Conservation (phyloP, 768 basidiomycete genomes). For the Suillus subaureus region DNA sequence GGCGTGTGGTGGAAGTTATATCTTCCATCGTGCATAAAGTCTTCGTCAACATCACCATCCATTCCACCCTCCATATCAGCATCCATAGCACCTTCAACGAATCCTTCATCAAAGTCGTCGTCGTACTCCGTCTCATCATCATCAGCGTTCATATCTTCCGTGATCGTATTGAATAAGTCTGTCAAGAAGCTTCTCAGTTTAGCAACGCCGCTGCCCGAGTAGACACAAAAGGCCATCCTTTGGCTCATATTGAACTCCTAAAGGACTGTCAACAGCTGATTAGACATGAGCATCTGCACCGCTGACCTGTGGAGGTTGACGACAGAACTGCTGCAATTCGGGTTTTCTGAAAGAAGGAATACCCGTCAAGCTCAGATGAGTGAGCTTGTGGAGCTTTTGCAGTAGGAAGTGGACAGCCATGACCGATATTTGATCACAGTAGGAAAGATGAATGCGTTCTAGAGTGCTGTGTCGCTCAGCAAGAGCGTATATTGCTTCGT, state of each 20-base stretch:
- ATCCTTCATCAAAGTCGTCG: constrained; percentile 42
- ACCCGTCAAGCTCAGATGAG: constrained; percentile 97
- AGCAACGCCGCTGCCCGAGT: constrained; percentile 87
- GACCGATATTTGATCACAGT: constrained; percentile 94
- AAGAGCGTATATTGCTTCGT: constrained; percentile 88
- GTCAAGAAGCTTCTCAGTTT: constrained; percentile 81
- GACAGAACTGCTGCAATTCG: constrained; percentile 88
- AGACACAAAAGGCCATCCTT: constrained; percentile 91
- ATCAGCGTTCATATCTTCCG: constrained; percentile 63
- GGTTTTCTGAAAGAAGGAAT: constrained; percentile 85
- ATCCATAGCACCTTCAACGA: constrained; percentile 31
- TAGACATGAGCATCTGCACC: background rate
- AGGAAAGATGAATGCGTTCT: constrained; percentile 95
- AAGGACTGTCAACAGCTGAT: constrained; percentile 8
- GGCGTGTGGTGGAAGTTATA: constrained; percentile 28
- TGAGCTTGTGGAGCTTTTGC: constrained; percentile 85
- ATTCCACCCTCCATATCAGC: constrained; percentile 38
- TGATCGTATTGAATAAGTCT: constrained; percentile 74
- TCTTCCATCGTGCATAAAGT: constrained; percentile 34
- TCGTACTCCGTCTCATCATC: constrained; percentile 73
- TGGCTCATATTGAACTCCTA: constrained; percentile 94
- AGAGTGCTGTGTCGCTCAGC: constrained; percentile 84
- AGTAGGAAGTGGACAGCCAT: constrained; percentile 90
- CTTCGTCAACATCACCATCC: constrained; percentile 52
- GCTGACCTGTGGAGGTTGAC: constrained; percentile 81